A percentile compares a stretch with the other conserved stretches of the same genome.
Evolutionary conservation across 2,329 filamentous ascomycete genomes (phyloP).

Genomic region (Scytalidium lignicola): DNA sequence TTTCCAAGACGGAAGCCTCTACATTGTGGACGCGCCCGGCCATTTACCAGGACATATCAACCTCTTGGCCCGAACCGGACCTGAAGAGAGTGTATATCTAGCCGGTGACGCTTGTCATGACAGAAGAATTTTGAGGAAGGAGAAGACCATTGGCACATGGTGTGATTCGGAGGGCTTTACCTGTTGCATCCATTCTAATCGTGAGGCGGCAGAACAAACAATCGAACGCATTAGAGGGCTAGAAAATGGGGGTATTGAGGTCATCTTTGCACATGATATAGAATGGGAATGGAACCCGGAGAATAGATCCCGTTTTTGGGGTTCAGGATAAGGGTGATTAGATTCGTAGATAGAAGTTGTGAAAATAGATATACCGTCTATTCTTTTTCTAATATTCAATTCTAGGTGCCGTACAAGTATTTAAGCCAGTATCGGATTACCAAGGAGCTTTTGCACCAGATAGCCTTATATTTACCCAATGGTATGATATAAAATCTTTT

Average conservation of each 20-base stretch:
- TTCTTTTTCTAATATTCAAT: too few species aligned
- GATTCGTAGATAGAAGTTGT: too few species aligned
- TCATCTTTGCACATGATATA: slow-evolving; percentile 46
- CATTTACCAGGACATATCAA: slow-evolving; percentile 48
- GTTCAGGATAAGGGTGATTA: too few species aligned
- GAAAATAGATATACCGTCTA: too few species aligned
- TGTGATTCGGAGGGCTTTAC: slow-evolving; percentile 37
- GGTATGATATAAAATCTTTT: too few species aligned
- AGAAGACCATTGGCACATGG: slow-evolving; percentile 47
- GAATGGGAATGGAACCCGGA: slow-evolving; percentile 28
- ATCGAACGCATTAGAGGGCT: too few species aligned
- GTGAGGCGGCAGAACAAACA: too few species aligned
- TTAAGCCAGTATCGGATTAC: too few species aligned
- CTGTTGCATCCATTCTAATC: slow-evolving; percentile 40
- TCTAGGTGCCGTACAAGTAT: too few species aligned
- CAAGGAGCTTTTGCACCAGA: too few species aligned
- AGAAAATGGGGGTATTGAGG: slow-evolving; percentile 31
- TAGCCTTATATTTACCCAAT: too few species aligned
- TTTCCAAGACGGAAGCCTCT: slow-evolving; percentile 40
- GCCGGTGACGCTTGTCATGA: slow-evolving; percentile 52
- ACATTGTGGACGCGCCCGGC: slow-evolving; percentile 44
- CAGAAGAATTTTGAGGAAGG: slow-evolving; percentile 41
- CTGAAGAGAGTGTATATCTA: slow-evolving; percentile 40
- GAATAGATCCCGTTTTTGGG: too few species aligned
- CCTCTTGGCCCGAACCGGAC: slow-evolving; percentile 36